Base-by-base conservation (phyloP, 305 asterid species). In the Andrographis paniculata region DNA sequence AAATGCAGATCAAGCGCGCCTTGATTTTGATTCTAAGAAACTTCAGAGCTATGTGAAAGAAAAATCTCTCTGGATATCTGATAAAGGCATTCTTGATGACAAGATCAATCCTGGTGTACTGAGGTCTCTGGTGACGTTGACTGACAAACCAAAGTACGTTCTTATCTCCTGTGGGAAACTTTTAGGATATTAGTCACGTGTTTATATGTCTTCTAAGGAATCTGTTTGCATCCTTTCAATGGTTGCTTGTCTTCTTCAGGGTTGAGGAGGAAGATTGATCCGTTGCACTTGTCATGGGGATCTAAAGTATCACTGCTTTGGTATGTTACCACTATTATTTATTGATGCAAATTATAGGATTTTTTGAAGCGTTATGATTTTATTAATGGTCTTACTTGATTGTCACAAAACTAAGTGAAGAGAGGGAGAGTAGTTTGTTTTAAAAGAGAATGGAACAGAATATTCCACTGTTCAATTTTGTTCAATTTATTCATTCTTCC, bases 41-140 rank as follows among this genome's bases (percentile, higher is more conserved):
- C 86, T 89, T 27, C 98, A 82, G 63, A 89, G 95, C 74, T 53
- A 30, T 53, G 83, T 85, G 61, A 89, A 89, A 73, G 98, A 89
- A 65, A 75, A 76, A 68, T 67, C 96, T 42, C 70, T 85, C 24
- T 59, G 42, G 52, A 70, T 89, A 58, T 80, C 98, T 1, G 94
- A 80, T 48, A 71, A 58, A 72, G 92, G 92, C 51, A 87, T 44
- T 76, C 88, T 89, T 62, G 69, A 84, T 20, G 94, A 89, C 67
- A 79, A 60, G 71, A 82, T 85, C 61, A 63, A 74, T 66, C 98
- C 92, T 0, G 88, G 87, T 53, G 88, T 85, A 55, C 83, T 82
- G 28, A 76, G 91, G 65, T 86, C 98, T 37, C 48, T 89, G 68
- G 94, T 89, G 72, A 58, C 87, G 58, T 69, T 82, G 65, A 69